Conservation (phyloP, 306 rosid genomes). For the Acacia crassicarpa region DNA sequence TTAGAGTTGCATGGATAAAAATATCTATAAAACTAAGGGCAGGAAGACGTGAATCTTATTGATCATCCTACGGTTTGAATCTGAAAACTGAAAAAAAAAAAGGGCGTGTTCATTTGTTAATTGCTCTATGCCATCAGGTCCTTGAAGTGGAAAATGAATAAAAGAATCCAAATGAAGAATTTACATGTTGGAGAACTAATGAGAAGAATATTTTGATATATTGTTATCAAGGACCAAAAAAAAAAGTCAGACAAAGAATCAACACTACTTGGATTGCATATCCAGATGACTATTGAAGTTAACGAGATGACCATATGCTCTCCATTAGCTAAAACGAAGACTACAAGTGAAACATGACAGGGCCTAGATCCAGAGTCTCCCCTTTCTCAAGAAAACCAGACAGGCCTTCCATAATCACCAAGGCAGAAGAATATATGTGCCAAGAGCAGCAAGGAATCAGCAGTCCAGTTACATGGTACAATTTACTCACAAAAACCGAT, state of each 20-base stretch:
- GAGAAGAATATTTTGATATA: conserved; percentile 31
- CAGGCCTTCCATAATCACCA: background rate
- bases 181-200: conserved; percentile 47
- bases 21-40: conserved; percentile 29
- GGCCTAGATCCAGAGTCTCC: conserved; percentile 3
- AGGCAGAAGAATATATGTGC: background rate
- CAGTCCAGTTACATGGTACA: conserved; percentile 34
- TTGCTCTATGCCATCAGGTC: conserved; percentile 27
- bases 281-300: conserved; percentile 1
- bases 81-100: conserved; percentile 33
- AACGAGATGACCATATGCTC: conserved; percentile 27
- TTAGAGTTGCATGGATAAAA: conserved; percentile 34
- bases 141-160: conserved; percentile 35
- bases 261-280: conserved; percentile 25
- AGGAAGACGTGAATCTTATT: conserved; percentile 32
- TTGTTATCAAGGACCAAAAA: conserved; percentile 31
- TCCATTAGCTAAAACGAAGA: conserved; percentile 41
- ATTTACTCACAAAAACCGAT: conserved; percentile 24
- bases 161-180: conserved; percentile 35
- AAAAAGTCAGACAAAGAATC: conserved; percentile 25
- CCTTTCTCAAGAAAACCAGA: background rate
- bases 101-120: conserved; percentile 29
- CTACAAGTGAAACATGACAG: conserved; percentile 30
- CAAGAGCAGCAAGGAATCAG: background rate
- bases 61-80: conserved; percentile 22